Percentiles rank a stretch among this genome's conserved stretches.
These are phyloP conservation scores for Cladosporium sp. DNA, from an alignment of 2,329 filamentous ascomycete species.

Conservation along the genomic window DNA sequence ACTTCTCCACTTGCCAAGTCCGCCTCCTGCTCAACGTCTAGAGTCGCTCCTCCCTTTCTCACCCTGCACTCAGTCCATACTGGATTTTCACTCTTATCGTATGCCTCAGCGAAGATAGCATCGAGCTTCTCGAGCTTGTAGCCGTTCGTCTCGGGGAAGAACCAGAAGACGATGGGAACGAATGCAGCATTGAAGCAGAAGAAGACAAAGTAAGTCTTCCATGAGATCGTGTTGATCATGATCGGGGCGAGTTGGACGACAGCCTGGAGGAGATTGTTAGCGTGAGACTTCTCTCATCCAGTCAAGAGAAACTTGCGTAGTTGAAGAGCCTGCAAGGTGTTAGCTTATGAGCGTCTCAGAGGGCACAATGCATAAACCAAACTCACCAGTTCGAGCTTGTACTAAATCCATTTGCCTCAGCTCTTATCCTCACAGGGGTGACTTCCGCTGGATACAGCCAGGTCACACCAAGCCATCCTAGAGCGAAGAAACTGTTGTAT, in stretches of 20 bases:
- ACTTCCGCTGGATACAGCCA: conserved; percentile 25
- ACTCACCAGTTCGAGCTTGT: not conserved
- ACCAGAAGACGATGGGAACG: conserved; percentile 23
- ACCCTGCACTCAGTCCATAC: conserved; percentile 23
- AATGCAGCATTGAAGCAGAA: conserved; percentile 27
- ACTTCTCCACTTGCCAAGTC: not conserved
- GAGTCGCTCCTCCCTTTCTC: conserved; percentile 20
- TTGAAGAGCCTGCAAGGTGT: not conserved
- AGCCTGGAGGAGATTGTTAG: conserved; percentile 5
- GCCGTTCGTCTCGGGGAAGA: conserved; percentile 49
- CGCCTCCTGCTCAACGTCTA: conserved; percentile 19
- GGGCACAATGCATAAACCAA: too few species aligned
- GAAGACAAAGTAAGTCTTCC: conserved; percentile 51
- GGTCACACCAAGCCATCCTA: conserved; percentile 22
- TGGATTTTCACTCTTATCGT: conserved; percentile 28
- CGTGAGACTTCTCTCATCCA: too few species aligned
- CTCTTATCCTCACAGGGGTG: conserved; percentile 30
- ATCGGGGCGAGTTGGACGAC: conserved; percentile 37
- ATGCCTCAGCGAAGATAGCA: conserved; percentile 18
- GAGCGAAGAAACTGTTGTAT: conserved; percentile 26
- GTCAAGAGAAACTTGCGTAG: not conserved
- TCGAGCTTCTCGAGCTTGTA: conserved; percentile 54
- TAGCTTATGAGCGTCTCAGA: too few species aligned
- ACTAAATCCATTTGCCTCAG: conserved; percentile 12
- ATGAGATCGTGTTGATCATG: conserved; percentile 44